Percentiles rank a stretch among this genome's conserved stretches.
phyloP scores from a whole-genome alignment of 306 rosid species.

The Geum urbanum region DNA sequence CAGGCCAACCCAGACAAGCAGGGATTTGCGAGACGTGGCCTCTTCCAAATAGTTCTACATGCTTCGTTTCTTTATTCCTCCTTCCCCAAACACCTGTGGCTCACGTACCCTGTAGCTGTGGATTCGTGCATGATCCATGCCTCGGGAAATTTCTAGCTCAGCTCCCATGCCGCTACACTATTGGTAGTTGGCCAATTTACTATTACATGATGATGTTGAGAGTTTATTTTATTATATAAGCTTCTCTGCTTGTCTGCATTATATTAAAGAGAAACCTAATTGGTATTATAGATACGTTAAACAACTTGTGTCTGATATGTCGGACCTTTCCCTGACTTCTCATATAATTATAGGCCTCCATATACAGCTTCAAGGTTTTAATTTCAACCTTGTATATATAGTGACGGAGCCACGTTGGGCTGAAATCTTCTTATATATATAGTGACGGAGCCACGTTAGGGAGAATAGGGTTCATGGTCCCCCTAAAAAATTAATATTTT shows the following conservation, averaged over 20 bases:
- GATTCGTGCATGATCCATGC: background rate
- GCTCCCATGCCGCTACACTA: background rate
- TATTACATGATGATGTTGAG: background rate
- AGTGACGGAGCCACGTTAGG: too few species aligned
- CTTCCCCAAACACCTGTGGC: background rate
- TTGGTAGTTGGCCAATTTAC: slow-evolving; percentile 2
- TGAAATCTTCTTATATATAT: too few species aligned
- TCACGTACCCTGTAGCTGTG: slow-evolving; percentile 11
- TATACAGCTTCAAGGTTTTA: too few species aligned
- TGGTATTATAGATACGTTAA: too few species aligned
- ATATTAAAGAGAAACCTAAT: too few species aligned
- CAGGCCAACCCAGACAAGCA: slow-evolving; percentile 17
- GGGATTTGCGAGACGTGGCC: slow-evolving; percentile 29
- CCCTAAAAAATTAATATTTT: too few species aligned
- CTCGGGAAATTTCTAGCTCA: slow-evolving; percentile 16
- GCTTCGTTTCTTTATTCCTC: background rate
- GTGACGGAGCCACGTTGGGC: too few species aligned
- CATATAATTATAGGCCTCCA: background rate
- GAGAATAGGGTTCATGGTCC: too few species aligned
- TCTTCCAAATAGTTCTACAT: slow-evolving; percentile 4
- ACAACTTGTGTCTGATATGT: slow-evolving; percentile 20
- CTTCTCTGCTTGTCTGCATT: background rate
- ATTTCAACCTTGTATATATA: too few species aligned
- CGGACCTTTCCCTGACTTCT: slow-evolving; percentile 26
- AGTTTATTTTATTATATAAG: background rate